A percentile compares a stretch with the other conserved stretches of the same genome.
phyloP scores from a whole-genome alignment of 345 rosid species.

The Eucalyptus erythrocorys region DNA sequence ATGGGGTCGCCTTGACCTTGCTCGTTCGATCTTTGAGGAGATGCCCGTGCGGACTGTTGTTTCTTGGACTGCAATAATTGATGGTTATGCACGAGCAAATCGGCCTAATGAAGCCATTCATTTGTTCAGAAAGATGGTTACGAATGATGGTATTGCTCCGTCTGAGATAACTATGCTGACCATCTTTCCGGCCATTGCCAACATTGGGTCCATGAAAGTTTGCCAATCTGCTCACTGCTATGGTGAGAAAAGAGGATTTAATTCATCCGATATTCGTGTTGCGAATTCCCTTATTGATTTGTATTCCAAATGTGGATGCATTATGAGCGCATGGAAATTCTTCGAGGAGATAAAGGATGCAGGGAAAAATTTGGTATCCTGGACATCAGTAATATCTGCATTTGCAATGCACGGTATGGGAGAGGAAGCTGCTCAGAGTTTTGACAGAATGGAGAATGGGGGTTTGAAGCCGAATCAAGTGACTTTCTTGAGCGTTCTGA shows the following conservation, averaged over 20 bases:
- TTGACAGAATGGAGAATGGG: conserved; percentile 44
- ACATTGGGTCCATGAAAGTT: conserved; percentile 25
- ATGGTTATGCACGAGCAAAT: conserved; percentile 50
- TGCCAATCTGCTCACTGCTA: conserved; percentile 54
- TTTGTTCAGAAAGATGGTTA: conserved; percentile 61
- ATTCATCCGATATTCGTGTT: conserved; percentile 40
- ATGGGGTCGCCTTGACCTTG: conserved; percentile 46
- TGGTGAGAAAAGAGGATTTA: conserved; percentile 48
- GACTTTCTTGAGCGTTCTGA: conserved; percentile 64
- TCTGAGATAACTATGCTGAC: conserved; percentile 58
- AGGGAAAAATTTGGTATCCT: conserved; percentile 52
- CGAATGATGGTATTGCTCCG: conserved; percentile 30
- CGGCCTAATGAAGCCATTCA: conserved; percentile 37
- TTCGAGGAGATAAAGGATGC: conserved; percentile 29
- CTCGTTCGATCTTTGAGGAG: conserved; percentile 40
- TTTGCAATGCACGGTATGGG: conserved; percentile 84
- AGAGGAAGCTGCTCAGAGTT: conserved; percentile 47
- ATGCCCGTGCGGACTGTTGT: conserved; percentile 60
- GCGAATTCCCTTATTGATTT: conserved; percentile 53
- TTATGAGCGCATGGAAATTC: conserved; percentile 34
- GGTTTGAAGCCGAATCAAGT: conserved; percentile 58
- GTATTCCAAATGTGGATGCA: conserved; percentile 73
- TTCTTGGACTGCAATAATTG: conserved; percentile 78
- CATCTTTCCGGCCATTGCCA: conserved; percentile 52
- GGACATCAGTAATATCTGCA: conserved; percentile 74